Base-by-base conservation (phyloP, 495 filamentous ascomycete genomes). In the Penicillium turbatum region DNA sequence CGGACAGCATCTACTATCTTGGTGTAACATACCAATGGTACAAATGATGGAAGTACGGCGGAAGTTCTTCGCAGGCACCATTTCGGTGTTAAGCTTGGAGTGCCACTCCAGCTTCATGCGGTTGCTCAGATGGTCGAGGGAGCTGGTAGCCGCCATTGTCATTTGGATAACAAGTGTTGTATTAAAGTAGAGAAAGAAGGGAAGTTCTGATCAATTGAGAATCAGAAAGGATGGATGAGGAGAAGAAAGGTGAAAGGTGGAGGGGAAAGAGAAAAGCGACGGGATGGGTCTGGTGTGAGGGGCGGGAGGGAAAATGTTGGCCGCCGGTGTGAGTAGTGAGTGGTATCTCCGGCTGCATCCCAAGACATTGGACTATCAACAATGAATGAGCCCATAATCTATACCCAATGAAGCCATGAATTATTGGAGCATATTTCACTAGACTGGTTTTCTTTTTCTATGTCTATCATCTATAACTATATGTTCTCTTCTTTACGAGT, bases 41-140 rank as follows among this genome's bases (percentile, higher is more conserved):
- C 93, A 88, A 72, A 98, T 96, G 80, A 98, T 98, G 56, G 92
- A 96, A 48, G 95, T 95, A 54, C 95, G 88, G 57, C 93, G 89
- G 69, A 92, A 92, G 77, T 90, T 89, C 76, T 87, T 87, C 41
- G 81, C 76, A 29, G 92, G 90, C 43, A 83, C 78, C 74, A 85
- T 86, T 61, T 90, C 85, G 50, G 89, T 92, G 75, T 84, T 82
- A 51, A 88, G 79, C 74, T 86, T 80, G 64, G 89, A 83, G 59
- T 95, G 84, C 93, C 93, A 98, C 76, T 93, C 87, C 62, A 95
- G 87, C 76, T 86, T 87, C 74, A 87, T 92, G 71, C 79, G 75
- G 67, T 88, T 90, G 62, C 80, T 75, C 67, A 95, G 80, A 69
- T 95, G 90, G 68, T 92, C 87, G 64, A 93, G 80, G 62, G 89